Conservation (phyloP, 1,139 yeast species). For the Diutina ranongensis region DNA sequence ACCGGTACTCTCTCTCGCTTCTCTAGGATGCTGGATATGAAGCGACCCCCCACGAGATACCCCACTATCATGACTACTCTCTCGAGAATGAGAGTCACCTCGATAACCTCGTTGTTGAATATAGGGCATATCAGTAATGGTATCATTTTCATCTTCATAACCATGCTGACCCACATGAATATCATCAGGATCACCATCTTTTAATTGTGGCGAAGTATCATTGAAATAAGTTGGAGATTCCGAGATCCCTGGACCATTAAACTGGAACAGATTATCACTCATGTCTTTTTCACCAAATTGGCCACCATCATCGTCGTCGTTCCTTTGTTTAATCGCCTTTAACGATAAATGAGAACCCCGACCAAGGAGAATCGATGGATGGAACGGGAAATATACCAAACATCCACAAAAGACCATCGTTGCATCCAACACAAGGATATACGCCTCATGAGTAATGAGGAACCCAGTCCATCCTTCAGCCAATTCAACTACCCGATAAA, state of each 20-base stretch:
- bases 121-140: no score
- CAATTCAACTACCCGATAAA: conserved; percentile 22
- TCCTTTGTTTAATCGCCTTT: background rate
- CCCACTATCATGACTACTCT: no score
- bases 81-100: no score
- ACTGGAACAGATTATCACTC: background rate
- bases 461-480: conserved; percentile 25
- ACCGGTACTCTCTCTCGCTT: no score
- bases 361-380: conserved; percentile 20
- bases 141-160: no score
- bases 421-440: conserved; percentile 19
- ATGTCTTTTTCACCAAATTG: background rate
- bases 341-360: conserved; percentile 9
- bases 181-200: no score
- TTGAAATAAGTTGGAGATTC: background rate
- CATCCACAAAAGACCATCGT: conserved; percentile 15
- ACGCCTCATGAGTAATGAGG: conserved; percentile 22
- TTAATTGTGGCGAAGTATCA: no score
- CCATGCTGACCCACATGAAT: no score
- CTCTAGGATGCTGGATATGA: no score
- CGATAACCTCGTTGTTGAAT: no score
- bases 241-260: background rate
- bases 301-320: background rate
- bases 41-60: no score
- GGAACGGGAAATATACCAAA: conserved; percentile 14